phyloP scores from a whole-genome alignment of 2,329 filamentous ascomycete species.

The Pseudogymnoascus sp. region DNA sequence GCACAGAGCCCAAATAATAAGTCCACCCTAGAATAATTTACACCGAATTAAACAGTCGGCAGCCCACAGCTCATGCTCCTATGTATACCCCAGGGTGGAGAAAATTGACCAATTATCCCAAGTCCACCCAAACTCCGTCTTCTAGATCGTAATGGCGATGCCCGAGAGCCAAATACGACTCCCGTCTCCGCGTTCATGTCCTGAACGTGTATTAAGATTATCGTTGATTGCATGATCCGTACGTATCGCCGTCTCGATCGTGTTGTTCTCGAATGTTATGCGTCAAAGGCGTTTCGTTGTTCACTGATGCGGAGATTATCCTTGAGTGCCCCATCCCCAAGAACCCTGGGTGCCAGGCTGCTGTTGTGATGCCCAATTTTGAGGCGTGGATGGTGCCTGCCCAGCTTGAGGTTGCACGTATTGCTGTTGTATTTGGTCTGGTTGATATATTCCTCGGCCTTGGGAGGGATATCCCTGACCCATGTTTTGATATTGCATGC shows the following conservation, averaged over 20 bases:
- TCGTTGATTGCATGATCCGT: conserved; percentile 9
- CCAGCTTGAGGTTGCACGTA: conserved; percentile 58
- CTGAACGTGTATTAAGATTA: conserved; percentile 8
- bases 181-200: conserved; percentile 4
- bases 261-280: conserved; percentile 4
- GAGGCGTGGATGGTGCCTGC: conserved; percentile 24
- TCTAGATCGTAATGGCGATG: background rate
- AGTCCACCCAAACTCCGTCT: conserved; percentile 4
- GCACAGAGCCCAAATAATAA: conserved; percentile 1
- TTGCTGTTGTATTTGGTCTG: conserved; percentile 57
- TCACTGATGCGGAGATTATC: conserved; percentile 7
- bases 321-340: conserved; percentile 26
- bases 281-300: conserved; percentile 6
- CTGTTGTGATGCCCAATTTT: conserved; percentile 29
- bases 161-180: conserved; percentile 4
- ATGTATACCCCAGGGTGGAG: background rate
- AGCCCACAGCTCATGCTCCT: background rate
- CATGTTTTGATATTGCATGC: conserved; percentile 58
- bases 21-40: conserved; percentile 9
- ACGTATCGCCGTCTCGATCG: conserved; percentile 3
- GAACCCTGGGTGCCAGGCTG: conserved; percentile 19
- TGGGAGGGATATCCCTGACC: conserved; percentile 50
- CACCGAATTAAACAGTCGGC: conserved; percentile 7
- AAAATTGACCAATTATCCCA: conserved; percentile 2
- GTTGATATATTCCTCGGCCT: conserved; percentile 51